A percentile compares a stretch with the other conserved stretches of the same genome.
These are phyloP conservation scores for Pontederia paniculata DNA, from an alignment of 176 grass and related monocot species.

Conservation along the genomic window DNA sequence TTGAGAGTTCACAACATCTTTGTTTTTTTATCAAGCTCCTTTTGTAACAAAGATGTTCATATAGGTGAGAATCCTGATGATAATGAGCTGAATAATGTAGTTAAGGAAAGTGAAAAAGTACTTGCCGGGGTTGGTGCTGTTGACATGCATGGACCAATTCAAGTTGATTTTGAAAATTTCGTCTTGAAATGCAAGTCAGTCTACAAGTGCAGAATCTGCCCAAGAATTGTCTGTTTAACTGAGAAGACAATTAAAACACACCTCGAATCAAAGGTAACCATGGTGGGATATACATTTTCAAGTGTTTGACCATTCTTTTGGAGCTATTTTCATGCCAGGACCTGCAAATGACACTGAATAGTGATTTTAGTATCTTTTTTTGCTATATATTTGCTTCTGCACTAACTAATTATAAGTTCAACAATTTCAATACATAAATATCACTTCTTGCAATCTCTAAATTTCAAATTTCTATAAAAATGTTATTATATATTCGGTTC, in stretches of 20 bases:
- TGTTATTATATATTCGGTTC: not conserved
- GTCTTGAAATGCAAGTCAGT: slow-evolving; percentile 88
- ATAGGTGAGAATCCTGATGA: slow-evolving; percentile 17
- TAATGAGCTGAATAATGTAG: slow-evolving; percentile 23
- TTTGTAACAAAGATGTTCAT: slow-evolving; percentile 36
- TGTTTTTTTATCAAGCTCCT: slow-evolving; percentile 11
- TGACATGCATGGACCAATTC: slow-evolving; percentile 23
- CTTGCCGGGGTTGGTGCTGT: slow-evolving; percentile 18
- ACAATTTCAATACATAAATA: not conserved
- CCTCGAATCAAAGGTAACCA: slow-evolving; percentile 79
- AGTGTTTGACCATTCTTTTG: too few species aligned
- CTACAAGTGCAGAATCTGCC: slow-evolving; percentile 83
- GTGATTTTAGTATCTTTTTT: too few species aligned
- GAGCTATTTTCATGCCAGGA: too few species aligned
- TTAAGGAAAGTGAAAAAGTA: slow-evolving; percentile 14
- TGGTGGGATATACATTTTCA: not conserved
- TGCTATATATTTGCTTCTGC: too few species aligned
- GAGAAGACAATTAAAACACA: slow-evolving; percentile 65
- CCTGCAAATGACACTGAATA: too few species aligned
- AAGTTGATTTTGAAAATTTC: slow-evolving; percentile 37
- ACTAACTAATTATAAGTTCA: too few species aligned
- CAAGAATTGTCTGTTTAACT: slow-evolving; percentile 74
- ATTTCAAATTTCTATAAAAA: not conserved
- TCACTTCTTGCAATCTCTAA: not conserved
- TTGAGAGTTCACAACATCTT: not conserved